Base-by-base conservation (phyloP, 768 basidiomycete genomes). In the Suillus lakei region DNA sequence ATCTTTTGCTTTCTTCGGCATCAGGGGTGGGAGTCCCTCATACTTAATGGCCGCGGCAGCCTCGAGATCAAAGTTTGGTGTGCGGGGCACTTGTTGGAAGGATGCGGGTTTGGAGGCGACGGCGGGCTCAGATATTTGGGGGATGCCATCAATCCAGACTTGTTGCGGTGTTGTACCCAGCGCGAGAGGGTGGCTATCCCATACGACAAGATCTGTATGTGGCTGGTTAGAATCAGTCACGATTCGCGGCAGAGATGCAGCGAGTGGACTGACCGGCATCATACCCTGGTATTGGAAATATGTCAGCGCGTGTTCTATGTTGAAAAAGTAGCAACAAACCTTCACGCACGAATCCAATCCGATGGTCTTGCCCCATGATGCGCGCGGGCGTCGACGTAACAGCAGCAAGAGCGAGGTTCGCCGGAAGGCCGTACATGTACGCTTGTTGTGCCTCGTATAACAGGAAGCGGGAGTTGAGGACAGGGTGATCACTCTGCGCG, bases 141-240 rank as follows among this genome's bases (percentile, higher is more conserved):
- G 72, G 58, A 95, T 90, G 4, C 94, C 95, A 70, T 96, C 94
- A 66, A 95, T 92, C 77, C 84, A 93, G 10, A 93, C 91, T 79
- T 95, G 92, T 59, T 83, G 82, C 5, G 93, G 93, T 0, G 92
- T 88, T 26, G 92, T 91, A 26, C 91, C 91, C 13, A 95, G 80
- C 1, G 86, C 80, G 18, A 96, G 82, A 1, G 93, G 93, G 75
- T 93, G 92, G 43, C 85, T 87, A 69, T 91, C 90, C 89, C 90
- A 91, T 2, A 93, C 71, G 16, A 93, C 88, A 59, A 93, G 53
- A 77, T 94, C 90, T 91, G 38, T 21, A 41, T 28, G 18, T 8
- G 5, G 15, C n/a, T 26, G 6, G 36, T 69, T 36, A 63, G 44
- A 39, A 36, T 13, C 23, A 34, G 9, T 30, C 13, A 62, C 4